These are phyloP conservation scores for Guadua angustifolia DNA, from an alignment of 176 grass and related monocot genomes.

Conservation along the genomic window DNA sequence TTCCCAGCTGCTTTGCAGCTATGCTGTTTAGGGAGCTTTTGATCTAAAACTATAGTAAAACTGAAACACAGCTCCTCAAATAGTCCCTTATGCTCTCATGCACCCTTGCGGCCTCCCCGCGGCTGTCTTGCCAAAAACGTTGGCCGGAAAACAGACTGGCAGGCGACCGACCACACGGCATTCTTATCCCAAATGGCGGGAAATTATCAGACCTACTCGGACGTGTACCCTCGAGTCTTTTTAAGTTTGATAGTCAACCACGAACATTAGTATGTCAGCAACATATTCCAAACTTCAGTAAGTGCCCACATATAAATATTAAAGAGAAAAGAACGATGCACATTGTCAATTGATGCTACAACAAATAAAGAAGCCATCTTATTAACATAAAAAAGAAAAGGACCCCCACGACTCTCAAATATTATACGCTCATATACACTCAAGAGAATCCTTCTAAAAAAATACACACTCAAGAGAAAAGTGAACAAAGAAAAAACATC, in stretches of 20 bases:
- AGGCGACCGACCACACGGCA: background rate
- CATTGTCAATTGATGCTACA: background rate
- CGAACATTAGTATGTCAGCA: background rate
- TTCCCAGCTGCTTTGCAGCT: too few relatives aligned
- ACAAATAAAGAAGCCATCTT: background rate
- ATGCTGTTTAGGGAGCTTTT: too few relatives aligned
- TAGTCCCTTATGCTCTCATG: background rate
- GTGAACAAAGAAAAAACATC: background rate
- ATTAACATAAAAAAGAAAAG: background rate
- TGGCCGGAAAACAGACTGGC: background rate
- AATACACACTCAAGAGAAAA: constrained; percentile 21
- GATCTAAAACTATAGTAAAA: too few relatives aligned
- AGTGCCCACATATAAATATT: background rate
- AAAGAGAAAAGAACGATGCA: background rate
- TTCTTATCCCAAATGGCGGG: background rate
- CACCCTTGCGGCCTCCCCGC: background rate
- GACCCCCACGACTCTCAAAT: background rate
- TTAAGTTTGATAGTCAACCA: background rate
- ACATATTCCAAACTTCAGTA: background rate
- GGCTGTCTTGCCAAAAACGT: background rate
- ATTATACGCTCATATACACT: constrained; percentile 32
- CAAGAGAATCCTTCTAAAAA: background rate
- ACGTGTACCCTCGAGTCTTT: background rate
- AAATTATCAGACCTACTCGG: background rate
- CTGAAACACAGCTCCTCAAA: too few relatives aligned